phyloP scores from a whole-genome alignment of 1,284 basidiomycete species.

The Mycena sp. region DNA sequence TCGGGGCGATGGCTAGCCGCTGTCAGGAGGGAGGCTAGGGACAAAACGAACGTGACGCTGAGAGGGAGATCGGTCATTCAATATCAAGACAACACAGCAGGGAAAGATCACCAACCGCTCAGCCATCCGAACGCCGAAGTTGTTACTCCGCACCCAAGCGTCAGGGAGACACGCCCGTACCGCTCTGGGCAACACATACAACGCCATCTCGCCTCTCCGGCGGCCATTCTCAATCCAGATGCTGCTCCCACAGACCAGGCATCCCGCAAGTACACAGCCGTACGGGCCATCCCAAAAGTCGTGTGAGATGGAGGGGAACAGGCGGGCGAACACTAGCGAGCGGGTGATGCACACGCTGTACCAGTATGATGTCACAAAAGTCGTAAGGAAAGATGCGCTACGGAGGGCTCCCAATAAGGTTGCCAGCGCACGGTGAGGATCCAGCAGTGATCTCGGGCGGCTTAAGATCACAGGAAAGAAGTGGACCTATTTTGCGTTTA shows the following conservation, averaged over 20 bases:
- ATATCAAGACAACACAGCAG: constrained; percentile 1
- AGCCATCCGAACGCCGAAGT: constrained; percentile 46
- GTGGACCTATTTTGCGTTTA: constrained; percentile 63
- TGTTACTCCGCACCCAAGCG: constrained; percentile 57
- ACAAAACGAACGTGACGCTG: constrained; percentile 64
- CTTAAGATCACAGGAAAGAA: constrained; percentile 71
- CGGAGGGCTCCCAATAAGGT: constrained; percentile 61
- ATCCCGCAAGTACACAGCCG: constrained; percentile 73
- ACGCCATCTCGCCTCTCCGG: constrained; percentile 77
- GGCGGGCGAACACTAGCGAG: constrained; percentile 66
- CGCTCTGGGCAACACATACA: constrained; percentile 80
- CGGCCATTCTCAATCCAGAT: constrained; percentile 79
- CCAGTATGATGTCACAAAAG: constrained; percentile 77
- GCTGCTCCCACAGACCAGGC: constrained; percentile 74
- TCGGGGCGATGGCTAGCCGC: constrained; percentile 68
- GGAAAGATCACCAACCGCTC: constrained; percentile 58
- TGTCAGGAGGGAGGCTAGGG: constrained; percentile 72
- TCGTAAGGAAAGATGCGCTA: constrained; percentile 75
- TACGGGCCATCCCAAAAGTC: constrained; percentile 80
- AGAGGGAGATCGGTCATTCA: background rate
- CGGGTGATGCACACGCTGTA: constrained; percentile 72
- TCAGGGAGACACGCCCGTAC: constrained; percentile 67
- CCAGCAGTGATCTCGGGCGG: constrained; percentile 61
- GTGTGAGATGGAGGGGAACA: constrained; percentile 73
- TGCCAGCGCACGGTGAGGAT: constrained; percentile 49